Base-by-base conservation (phyloP, 805 yeast genomes). In the Starmerella bombi region DNA sequence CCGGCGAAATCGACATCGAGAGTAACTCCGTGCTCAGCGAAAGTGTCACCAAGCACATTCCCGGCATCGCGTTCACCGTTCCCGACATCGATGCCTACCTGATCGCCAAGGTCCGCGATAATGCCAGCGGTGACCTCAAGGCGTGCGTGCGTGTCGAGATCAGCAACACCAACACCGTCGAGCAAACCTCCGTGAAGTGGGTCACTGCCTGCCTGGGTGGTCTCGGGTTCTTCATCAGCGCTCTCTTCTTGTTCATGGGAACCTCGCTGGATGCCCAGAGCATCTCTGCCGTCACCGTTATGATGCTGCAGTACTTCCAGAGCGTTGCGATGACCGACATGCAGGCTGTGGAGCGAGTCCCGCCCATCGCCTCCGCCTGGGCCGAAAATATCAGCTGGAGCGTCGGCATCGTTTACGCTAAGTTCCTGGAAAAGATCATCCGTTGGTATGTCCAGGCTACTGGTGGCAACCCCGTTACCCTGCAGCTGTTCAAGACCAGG, bases 361-460 rank as follows among this genome's bases (percentile, higher is more conserved):
- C 96, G 7, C 95, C 95, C 15, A 83, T 86, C 54, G 95, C 94
- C 7, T 70, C 80, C 10, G 76, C 94, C 8, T 86, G 96, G 96
- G 67, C 85, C 5, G 93, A 82, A 59, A 85, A 86, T 56, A 66
- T 86, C 54, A 85, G 84, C 22, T 86, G 96, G 96, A 82, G 94
- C 1, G 81, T 86, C 80, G 96, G 96, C 2, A 67, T 86, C 44
- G 82, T 86, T 51, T 67, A 78, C 57, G 71, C 80, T 31, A 53
- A 56, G 2, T 86, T 85, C 57, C 81, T 86, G 94, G 94, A 86
- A 61, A 59, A 67, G 32, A 80, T 84, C 47, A 79, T 91, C 49
- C 73, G 78, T 58, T 88, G 98, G 98, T 88, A 88, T 59, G 77
- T 88, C 38, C 95, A 88, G 63, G 66, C 91, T 22, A 85, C 96